These are phyloP conservation scores for Gymnopus androsaceus DNA, from an alignment of 1,284 basidiomycete species.

Conservation along the genomic window DNA sequence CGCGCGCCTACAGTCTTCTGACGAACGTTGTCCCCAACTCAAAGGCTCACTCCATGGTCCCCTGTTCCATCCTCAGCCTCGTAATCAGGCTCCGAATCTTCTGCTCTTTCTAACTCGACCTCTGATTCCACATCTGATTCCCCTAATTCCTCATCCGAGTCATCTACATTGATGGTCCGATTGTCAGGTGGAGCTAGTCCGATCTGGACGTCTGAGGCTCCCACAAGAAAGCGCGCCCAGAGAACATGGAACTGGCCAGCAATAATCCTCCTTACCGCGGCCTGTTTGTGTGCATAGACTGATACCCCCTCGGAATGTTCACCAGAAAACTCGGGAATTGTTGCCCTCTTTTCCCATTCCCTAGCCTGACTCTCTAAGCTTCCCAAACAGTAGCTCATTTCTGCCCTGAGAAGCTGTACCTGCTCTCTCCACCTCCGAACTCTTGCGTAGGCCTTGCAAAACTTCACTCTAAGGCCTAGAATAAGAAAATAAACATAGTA, in stretches of 20 bases:
- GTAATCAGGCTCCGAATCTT: too few species aligned
- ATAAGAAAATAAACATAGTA: neutral
- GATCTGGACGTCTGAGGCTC: too few species aligned
- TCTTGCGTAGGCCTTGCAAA: slow-evolving; percentile 12
- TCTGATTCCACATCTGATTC: too few species aligned
- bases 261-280: neutral
- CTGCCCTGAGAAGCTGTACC: slow-evolving; percentile 18
- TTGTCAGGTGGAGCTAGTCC: too few species aligned
- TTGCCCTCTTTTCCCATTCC: slow-evolving; percentile 12
- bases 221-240: too few species aligned
- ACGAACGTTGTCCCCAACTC: too few species aligned
- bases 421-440: slow-evolving; percentile 18
- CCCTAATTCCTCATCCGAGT: too few species aligned
- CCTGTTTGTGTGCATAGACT: neutral
- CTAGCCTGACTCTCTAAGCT: slow-evolving; percentile 2
- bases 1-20: too few species aligned
- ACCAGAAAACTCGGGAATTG: neutral
- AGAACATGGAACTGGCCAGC: neutral
- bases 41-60: too few species aligned
- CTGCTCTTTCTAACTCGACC: too few species aligned
- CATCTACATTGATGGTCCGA: too few species aligned
- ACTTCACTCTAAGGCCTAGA: slow-evolving; percentile 16
- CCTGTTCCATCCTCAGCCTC: too few species aligned
- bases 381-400: slow-evolving; percentile 16
- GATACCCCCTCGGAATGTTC: neutral